Conservation (phyloP, 2,329 filamentous ascomycete genomes). For the Cytospora schulzeri region DNA sequence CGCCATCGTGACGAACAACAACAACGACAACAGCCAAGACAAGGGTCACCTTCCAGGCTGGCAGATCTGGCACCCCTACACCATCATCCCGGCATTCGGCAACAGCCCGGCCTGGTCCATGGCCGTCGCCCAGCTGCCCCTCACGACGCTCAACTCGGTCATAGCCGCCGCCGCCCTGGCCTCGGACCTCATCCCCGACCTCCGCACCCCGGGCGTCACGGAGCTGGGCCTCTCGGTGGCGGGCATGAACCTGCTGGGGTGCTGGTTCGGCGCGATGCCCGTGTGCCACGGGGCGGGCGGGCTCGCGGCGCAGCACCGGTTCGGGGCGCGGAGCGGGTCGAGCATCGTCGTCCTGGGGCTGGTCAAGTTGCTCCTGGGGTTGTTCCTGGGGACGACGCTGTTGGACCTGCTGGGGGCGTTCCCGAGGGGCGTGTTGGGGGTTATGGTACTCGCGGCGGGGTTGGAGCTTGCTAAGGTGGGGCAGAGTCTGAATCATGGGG, state of each 20-base stretch:
- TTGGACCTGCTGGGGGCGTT: slow-evolving; percentile 71
- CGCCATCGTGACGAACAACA: slow-evolving; percentile 36
- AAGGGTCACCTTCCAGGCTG: slow-evolving; percentile 50
- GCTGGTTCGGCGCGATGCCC: slow-evolving; percentile 95
- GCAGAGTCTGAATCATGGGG: slow-evolving; percentile 77
- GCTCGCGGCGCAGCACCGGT: slow-evolving; percentile 85
- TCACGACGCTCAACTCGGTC: slow-evolving; percentile 91
- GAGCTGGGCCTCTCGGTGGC: slow-evolving; percentile 80
- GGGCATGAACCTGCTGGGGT: slow-evolving; percentile 79
- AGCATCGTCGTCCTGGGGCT: slow-evolving; percentile 79
- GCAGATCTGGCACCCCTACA: slow-evolving; percentile 61
- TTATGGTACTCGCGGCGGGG: slow-evolving; percentile 89
- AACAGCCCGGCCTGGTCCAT: slow-evolving; percentile 48
- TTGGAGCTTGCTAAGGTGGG: slow-evolving; percentile 86
- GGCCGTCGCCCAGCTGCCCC: slow-evolving; percentile 85
- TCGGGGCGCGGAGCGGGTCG: slow-evolving; percentile 85
- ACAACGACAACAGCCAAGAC: slow-evolving; percentile 16
- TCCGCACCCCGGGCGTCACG: slow-evolving; percentile 71
- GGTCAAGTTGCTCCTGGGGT: slow-evolving; percentile 74
- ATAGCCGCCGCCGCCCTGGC: slow-evolving; percentile 83
- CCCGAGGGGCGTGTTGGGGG: slow-evolving; percentile 74
- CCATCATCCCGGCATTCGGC: slow-evolving; percentile 45
- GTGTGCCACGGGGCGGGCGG: slow-evolving; percentile 92
- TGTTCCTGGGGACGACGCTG: slow-evolving; percentile 75
- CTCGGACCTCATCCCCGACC: slow-evolving; percentile 71